Conservation (phyloP, 2,329 filamentous ascomycete genomes). For the Stachybotrys echinatus region DNA sequence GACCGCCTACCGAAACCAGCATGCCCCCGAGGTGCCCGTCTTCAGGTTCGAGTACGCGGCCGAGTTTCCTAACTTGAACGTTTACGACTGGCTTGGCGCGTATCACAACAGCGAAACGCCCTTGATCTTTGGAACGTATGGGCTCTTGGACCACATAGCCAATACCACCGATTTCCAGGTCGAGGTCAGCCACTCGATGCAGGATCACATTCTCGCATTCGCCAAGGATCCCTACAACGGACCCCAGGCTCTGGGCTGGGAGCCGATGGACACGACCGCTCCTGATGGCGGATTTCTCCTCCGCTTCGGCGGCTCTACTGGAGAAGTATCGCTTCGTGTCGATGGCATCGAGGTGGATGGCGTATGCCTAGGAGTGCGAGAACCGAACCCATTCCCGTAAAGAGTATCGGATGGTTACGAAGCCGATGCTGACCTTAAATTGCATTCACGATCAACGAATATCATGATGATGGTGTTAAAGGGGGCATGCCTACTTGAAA, state of each 20-base stretch:
- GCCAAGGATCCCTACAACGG: constrained; percentile 17
- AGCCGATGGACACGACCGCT: constrained; percentile 4
- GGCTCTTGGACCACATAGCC: constrained; percentile 13
- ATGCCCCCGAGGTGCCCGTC: constrained; percentile 19
- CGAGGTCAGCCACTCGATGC: constrained; percentile 17
- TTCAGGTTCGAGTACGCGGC: constrained; percentile 35
- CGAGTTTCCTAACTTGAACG: constrained; percentile 34
- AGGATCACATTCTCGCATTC: constrained; percentile 20
- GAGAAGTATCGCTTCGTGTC: neutral
- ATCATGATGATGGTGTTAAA: too few species aligned
- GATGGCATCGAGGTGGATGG: neutral
- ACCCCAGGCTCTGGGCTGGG: constrained; percentile 13
- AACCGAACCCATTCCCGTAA: neutral
- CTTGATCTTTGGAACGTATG: constrained; percentile 32
- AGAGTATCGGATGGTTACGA: too few species aligned
- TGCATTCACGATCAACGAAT: too few species aligned
- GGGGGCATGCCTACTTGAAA: too few species aligned
- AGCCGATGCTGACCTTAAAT: too few species aligned
- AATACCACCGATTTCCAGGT: constrained; percentile 16
- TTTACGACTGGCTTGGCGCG: constrained; percentile 32
- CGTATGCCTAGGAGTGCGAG: neutral
- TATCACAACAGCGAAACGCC: constrained; percentile 33
- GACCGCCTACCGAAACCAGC: constrained; percentile 17
- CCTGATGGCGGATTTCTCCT: neutral
- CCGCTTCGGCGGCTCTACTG: neutral